Base-by-base conservation (phyloP, 2,329 filamentous ascomycete genomes). In the Coniosporium tulheliwenetii region DNA sequence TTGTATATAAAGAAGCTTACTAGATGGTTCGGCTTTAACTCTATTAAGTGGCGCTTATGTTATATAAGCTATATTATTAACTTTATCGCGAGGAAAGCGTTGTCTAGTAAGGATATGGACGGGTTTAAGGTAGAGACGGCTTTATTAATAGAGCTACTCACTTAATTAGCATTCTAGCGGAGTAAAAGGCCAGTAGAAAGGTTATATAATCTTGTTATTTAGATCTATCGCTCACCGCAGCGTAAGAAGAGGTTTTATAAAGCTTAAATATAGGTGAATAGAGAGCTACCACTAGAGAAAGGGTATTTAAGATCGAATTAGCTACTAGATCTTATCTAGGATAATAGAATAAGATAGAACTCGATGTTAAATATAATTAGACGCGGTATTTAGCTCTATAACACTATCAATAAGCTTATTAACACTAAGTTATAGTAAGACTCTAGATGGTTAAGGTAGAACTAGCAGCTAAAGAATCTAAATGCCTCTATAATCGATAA, bases 201-300 rank as follows among this genome's bases (percentile, higher is more conserved):
- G 42, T 40, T 44, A 3, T 41, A 47, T 35, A 47, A 47, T 39
- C 14, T 44, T 15, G 16, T 47, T 10, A 35, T 37, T 10, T 46
- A 36, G 36, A 44, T 46, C 9, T 33, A 36, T 8, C 14, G 34
- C 26, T 44, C 42, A 13, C 35, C 42, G 13, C 30, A 46, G 33
- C 39, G 39, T 12, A 36, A 30, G 12, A 42, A 46, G 30, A 15
- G 16, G 10, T 39, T 46, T 34, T n/a, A n/a, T n/a, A n/a, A n/a
- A n/a, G n/a, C n/a, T n/a, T n/a, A n/a, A n/a, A n/a, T n/a, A n/a
- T 32, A 32, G 12, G 30, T 32, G 12, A n/a, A n/a, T n/a, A n/a
- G n/a, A n/a, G n/a, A n/a, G n/a, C n/a, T n/a, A n/a, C n/a, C n/a
- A n/a, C n/a, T n/a, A n/a, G n/a, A n/a, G n/a, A n/a, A n/a, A n/a